Evolutionary conservation across 163 green algal species (phyloP).

Genomic region (Chloromonas sp.): DNA sequence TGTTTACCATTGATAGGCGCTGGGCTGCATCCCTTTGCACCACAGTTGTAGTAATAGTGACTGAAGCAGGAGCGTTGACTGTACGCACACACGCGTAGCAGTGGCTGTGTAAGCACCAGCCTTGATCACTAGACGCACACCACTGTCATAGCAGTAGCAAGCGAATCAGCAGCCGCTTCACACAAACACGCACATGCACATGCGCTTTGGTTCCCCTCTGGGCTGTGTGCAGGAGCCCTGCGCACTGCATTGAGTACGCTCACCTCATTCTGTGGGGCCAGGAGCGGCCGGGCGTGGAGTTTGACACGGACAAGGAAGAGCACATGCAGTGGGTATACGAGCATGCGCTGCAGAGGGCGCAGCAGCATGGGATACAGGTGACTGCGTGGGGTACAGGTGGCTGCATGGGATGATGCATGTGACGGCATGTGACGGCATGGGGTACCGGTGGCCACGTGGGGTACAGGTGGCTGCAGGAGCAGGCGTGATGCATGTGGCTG

Average conservation of each 20-base stretch:
- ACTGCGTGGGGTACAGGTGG: not conserved
- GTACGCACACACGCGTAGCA: no score
- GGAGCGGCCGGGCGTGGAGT: conserved; percentile 65
- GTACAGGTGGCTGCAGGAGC: not conserved
- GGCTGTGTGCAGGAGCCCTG: conserved; percentile 56
- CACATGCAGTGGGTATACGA: conserved; percentile 95
- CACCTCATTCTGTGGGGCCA: conserved; percentile 92
- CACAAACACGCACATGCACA: no score
- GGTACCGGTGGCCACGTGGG: conserved; percentile 59
- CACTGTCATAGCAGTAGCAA: no score
- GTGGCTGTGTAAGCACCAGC: no score
- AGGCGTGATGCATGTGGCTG: not conserved
- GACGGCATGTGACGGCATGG: conserved; percentile 47
- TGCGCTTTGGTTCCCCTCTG: not conserved
- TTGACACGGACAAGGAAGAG: conserved; percentile 90
- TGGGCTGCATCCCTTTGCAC: no score
- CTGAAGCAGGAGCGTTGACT: no score
- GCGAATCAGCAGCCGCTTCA: no score
- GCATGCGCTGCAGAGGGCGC: conserved; percentile 64
- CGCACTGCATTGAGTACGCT: conserved; percentile 98
- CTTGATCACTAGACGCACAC: no score
- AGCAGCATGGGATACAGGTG: conserved; percentile 85
- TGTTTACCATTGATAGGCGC: no score
- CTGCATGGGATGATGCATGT: not conserved
- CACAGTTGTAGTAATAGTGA: no score